These are phyloP conservation scores for Collybiopsis confluens DNA, from an alignment of 768 basidiomycete genomes.

Conservation along the genomic window DNA sequence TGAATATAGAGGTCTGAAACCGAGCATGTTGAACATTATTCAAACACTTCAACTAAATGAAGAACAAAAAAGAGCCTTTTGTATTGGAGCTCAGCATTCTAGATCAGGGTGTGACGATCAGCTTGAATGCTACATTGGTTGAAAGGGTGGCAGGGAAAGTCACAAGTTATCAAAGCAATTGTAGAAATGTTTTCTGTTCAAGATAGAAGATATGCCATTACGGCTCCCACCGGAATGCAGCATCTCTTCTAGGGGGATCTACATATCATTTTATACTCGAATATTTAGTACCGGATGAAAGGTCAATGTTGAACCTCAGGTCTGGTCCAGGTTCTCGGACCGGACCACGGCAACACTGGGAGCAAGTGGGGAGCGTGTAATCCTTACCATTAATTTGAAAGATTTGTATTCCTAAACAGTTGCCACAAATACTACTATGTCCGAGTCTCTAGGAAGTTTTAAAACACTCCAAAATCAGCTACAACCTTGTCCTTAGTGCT, in stretches of 20 bases:
- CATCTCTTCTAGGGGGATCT: slow-evolving; percentile 17
- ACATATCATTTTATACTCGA: slow-evolving; percentile 24
- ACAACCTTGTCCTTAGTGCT: too few species aligned
- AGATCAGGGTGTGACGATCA: slow-evolving; percentile 10
- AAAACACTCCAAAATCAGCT: too few species aligned
- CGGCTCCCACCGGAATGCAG: slow-evolving; percentile 22
- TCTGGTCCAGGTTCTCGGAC: too few species aligned
- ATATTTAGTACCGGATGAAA: slow-evolving; percentile 29
- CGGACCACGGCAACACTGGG: too few species aligned
- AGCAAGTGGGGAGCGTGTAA: too few species aligned
- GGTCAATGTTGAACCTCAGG: slow-evolving; percentile 33
- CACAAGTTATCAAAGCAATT: slow-evolving; percentile 24
- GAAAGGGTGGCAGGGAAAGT: slow-evolving; percentile 30
- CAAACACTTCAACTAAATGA: slow-evolving; percentile 16
- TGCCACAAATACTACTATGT: too few species aligned
- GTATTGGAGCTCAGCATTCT: slow-evolving; percentile 25
- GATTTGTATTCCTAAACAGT: too few species aligned
- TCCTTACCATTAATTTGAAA: too few species aligned
- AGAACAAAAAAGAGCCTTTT: slow-evolving; percentile 28
- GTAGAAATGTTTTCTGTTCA: slow-evolving; percentile 15
- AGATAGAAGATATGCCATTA: slow-evolving; percentile 10
- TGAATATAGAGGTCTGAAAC: slow-evolving; percentile 12
- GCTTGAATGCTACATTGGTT: slow-evolving; percentile 28
- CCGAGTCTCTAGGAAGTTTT: too few species aligned
- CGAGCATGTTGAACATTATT: slow-evolving; percentile 1